Evolutionary conservation across 495 filamentous ascomycete genomes (phyloP), one percentile per base, ranked within the genome.

Genomic region (Annulohypoxylon moriforme): DNA sequence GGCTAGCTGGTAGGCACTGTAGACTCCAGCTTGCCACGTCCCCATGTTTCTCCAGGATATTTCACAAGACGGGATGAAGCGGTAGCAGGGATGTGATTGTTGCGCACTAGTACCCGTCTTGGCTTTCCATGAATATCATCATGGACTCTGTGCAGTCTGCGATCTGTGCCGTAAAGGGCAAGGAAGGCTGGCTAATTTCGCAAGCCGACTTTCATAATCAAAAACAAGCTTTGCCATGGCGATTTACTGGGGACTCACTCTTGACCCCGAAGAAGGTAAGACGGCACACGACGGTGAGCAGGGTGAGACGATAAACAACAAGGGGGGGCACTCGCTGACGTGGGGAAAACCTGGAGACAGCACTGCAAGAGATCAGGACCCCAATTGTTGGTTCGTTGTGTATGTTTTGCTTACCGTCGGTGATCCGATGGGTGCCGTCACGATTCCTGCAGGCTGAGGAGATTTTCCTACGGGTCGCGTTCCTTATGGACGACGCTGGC

Each of bases 51-150:
- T 66, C 57, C 42, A 65, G 61, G 60, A 73, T 65, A 25, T 7
- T 42, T 36, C 46, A 64, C 65, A 57, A 66, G 59, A 62, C 66
- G 71, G 71, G 62, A 73, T 55, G 60, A 69, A 67, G 71, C 71
- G 62, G 47, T 9, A 14, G 59, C 60, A 68, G 57, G 68, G 69
- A 55, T 55, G 49, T 64, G 50, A 65, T 62, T 57, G 60, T 65
- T 46, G 29, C 49, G 71, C 72, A 69, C 67, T 70, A 74, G 68
- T 61, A 71, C 72, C 72, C 72, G 72, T 63, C 72, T 74, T 74
- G 72, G 72, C 72, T 74, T 25, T 24, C 58, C 22, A 44, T 60
- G 67, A 52, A 59, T 53, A 40, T 66, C 50, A 53, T 52, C 47
- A 29, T 8, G 29, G 49, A 16, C 49, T n/a, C n/a, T n/a, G n/a